A percentile compares a stretch with the other conserved stretches of the same genome.
phyloP scores from a whole-genome alignment of 2,329 filamentous ascomycete genomes.

The Metarhizium brunneum region DNA sequence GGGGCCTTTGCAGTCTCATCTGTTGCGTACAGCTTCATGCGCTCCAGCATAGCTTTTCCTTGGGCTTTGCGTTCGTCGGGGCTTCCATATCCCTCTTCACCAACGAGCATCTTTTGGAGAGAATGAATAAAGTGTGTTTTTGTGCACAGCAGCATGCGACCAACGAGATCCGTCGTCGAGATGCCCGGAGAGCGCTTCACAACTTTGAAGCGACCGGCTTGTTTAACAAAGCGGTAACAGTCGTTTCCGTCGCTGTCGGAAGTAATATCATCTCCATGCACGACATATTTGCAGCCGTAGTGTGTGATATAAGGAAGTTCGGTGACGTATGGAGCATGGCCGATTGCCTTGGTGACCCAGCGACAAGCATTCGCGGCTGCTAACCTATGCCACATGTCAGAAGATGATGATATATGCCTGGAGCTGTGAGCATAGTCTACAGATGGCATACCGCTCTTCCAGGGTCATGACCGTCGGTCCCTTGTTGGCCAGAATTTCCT shows the following conservation, averaged over 20 bases:
- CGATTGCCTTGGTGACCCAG: conserved; percentile 80
- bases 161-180: conserved; percentile 95
- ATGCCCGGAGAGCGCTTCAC: conserved; percentile 95
- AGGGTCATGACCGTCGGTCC: conserved; percentile 96
- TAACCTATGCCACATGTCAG: conserved; percentile 42
- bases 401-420: not conserved
- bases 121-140: conserved; percentile 86
- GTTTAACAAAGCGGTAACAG: conserved; percentile 96
- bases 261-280: conserved; percentile 95
- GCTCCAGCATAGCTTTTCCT: conserved; percentile 61
- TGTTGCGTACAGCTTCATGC: conserved; percentile 79
- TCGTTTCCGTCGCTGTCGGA: conserved; percentile 89
- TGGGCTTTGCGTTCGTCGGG: conserved; percentile 54
- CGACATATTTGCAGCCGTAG: conserved; percentile 91
- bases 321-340: conserved; percentile 89
- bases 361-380: conserved; percentile 90
- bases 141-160: conserved; percentile 95
- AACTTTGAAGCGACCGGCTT: conserved; percentile 86
- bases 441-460: conserved; percentile 57
- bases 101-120: conserved; percentile 57
- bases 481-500: conserved; percentile 93
- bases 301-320: conserved; percentile 88
- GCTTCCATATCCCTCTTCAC: conserved; percentile 63
- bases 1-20: conserved; percentile 72
- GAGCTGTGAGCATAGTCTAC: not conserved